Base-by-base conservation (phyloP, 441 rosid species). In the Syzygium syzygioides region DNA sequence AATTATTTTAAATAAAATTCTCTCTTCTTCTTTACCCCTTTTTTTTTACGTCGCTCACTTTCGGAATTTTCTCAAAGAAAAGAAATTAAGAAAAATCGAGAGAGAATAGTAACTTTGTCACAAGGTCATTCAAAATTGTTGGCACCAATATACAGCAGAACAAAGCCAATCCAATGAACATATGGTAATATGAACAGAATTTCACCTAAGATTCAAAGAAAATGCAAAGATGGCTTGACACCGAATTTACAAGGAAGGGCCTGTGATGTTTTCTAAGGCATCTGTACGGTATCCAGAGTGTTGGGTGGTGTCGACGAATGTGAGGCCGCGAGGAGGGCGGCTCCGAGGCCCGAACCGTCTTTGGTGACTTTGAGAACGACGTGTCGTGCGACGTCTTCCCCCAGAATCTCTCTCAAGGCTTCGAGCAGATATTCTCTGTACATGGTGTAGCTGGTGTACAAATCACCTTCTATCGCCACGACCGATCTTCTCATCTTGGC, bases 311-410 rank as follows among this genome's bases (percentile, higher is more conserved):
- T 71, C 2, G n/a, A 89, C 80, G 95, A 95, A 91, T 94, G 89
- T 12, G 95, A 93, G 7, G 99, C 98, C 6, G 98, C 96, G 25
- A 98, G 94, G 34, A 98, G 95, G 57, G 99, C 97, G 34, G 98
- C 98, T 85, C 99, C 99, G 2, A 93, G 90, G 86, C 96, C 97
- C 3, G 99, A 94, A 30, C 99, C 98, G 64, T 98, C 99, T 92
- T 95, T 94, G 14, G 94, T 93, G 34, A 89, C 95, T 90, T 85
- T 92, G 8, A 98, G 91, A 86, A 92, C 88, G 8, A 97, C 95
- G 54, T 95, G 93, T 64, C 85, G 91, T 11, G 96, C 95, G 13
- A 94, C 92, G 1, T 93, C 95, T 88, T 94, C 98, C 37, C 99
- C 99, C 89, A 98, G 68, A 88, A 98, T 94, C 50, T 97, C 98